Evolutionary conservation across 2,329 filamentous ascomycete species (phyloP), one percentile per base, ranked within the genome.

Genomic region (Exophiala calicioides): DNA sequence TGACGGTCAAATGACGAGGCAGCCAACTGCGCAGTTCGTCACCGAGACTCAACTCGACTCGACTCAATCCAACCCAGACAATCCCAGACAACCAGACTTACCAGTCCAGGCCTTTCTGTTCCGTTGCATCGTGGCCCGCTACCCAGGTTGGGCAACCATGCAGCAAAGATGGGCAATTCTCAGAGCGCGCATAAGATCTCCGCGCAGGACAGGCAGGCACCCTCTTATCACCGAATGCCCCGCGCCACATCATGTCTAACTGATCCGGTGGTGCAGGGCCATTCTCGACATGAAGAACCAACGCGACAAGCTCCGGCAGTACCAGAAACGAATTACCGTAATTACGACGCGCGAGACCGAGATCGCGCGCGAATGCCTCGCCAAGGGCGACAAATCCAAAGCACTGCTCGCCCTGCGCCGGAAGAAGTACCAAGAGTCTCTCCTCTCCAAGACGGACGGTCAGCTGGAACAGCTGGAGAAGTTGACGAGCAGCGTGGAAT

Each of bases 261-360:
- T 18, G 30, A 34, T 34, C n/a, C 27, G 29, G 34, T 34, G 16
- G 39, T 46, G 33, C 65, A 96, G 90, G 74, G 91, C 91, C 50
- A 96, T 97, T 70, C 85, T 97, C 63, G 90, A 97, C 72, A 86
- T 97, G 74, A 97, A 97, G 75, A 89, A 83, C 70, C 91, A 97
- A 74, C 90, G 93, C 68, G 93, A 98, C 76, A 94, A 90, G 69
- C 84, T 98, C 3, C 90, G 94, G 63, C 90, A 95, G 68, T 97
- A 97, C 74, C 91, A 96, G 70, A 86, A 86, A 62, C 86, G 88
- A 62, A 93, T 98, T 64, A 85, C 84, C 26, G 77, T 88, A 40
- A 81, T 98, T 27, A 96, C 91, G 5, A 80, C 85, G 64, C 86
- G 86, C 57, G 91, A 98, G 72, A 95, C 86, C 37, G 85, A 84